Conservation (phyloP, 805 yeast species). For the Pichia cabralensis region DNA sequence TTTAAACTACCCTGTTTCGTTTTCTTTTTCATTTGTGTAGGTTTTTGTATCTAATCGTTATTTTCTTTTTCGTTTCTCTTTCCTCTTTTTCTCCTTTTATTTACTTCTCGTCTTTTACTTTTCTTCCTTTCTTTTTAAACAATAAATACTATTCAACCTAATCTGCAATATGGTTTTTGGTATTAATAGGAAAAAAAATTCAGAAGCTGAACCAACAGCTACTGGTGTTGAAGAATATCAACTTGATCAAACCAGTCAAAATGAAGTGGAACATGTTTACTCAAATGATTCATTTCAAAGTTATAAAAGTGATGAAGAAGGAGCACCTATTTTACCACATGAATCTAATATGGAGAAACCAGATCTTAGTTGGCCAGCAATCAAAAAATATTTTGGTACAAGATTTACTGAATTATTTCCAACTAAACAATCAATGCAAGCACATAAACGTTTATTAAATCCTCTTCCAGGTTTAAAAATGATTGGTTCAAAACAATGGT, state of each 20-base stretch:
- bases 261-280: too few relatives aligned
- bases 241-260: background rate
- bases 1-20: too few relatives aligned
- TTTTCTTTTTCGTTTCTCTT: background rate
- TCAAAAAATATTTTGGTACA: constrained; percentile 30
- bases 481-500: constrained; percentile 47
- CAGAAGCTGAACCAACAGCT: too few relatives aligned
- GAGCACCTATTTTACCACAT: background rate
- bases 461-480: constrained; percentile 50
- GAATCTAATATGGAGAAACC: constrained; percentile 17
- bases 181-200: too few relatives aligned
- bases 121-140: background rate
- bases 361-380: constrained; percentile 22
- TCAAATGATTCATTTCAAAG: constrained; percentile 6
- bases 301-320: constrained; percentile 6
- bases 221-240: background rate
- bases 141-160: too few relatives aligned
- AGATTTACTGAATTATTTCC: constrained; percentile 44
- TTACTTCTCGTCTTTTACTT: background rate
- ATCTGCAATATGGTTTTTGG: too few relatives aligned
- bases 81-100: background rate
- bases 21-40: too few relatives aligned
- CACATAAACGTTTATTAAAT: constrained; percentile 38
- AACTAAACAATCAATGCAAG: constrained; percentile 28
- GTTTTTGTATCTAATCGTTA: too few relatives aligned